Evolutionary conservation across 2,329 filamentous ascomycete genomes (phyloP).

Genomic region (Sporothrix brunneoviolacea): DNA sequence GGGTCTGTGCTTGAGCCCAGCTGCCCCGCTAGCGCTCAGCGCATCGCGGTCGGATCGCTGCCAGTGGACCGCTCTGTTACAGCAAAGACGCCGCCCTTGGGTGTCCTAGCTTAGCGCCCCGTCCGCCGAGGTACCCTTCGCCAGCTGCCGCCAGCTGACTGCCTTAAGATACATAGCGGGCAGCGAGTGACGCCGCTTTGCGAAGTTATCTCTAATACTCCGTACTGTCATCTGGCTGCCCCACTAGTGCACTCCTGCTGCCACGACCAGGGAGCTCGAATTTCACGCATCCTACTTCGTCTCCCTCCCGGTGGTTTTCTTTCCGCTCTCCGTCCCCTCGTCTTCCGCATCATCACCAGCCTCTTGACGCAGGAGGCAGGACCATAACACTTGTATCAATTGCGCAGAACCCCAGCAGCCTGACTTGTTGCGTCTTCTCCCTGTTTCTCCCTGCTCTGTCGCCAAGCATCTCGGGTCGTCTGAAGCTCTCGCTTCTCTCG

Average conservation of each 20-base stretch:
- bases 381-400: not conserved
- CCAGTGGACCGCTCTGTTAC: no score
- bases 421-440: not conserved
- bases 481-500: no score
- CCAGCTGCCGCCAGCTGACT: constrained; percentile 10
- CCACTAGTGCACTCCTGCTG: not conserved
- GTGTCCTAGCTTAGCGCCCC: no score
- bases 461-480: not conserved
- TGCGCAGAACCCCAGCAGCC: no score
- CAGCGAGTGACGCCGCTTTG: not conserved
- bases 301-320: no score
- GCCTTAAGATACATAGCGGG: not conserved
- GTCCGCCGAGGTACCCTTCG: not conserved
- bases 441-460: not conserved
- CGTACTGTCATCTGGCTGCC: not conserved
- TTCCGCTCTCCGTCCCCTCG: no score
- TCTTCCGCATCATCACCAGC: no score
- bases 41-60: constrained; percentile 8
- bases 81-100: no score
- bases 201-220: not conserved
- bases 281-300: constrained; percentile 10
- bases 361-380: no score
- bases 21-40: constrained; percentile 1
- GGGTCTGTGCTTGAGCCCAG: not conserved
- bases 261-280: constrained; percentile 8